phyloP scores from a whole-genome alignment of 208 protist species.

The Entamoeba moshkovskii region DNA sequence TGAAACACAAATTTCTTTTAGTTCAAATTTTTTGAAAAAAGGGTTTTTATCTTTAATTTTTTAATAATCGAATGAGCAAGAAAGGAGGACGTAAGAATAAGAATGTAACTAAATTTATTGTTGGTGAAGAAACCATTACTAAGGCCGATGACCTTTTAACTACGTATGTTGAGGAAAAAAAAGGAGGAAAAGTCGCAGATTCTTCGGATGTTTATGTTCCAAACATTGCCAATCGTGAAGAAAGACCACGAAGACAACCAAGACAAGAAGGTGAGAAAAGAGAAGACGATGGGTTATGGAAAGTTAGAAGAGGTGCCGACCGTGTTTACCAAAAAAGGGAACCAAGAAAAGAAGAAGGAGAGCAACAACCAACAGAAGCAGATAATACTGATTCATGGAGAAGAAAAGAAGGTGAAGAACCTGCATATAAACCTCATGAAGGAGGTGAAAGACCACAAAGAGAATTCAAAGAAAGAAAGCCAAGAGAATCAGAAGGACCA shows the following conservation, averaged over 20 bases:
- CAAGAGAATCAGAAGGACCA: not conserved
- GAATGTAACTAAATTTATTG: not conserved
- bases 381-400: not conserved
- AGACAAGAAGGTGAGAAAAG: not conserved
- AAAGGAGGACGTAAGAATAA: not conserved
- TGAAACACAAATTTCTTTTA: no score
- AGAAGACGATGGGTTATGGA: not conserved
- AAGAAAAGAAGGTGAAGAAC: no score
- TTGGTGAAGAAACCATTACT: not conserved
- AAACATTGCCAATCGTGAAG: not conserved
- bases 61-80: no score
- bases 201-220: not conserved
- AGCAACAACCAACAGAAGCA: not conserved
- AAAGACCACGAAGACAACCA: not conserved
- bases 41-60: no score
- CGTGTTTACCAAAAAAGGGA: not conserved
- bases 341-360: not conserved
- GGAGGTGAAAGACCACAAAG: no score
- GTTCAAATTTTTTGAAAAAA: no score
- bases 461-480: no score
- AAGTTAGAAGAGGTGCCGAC: not conserved
- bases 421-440: no score
- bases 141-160: not conserved
- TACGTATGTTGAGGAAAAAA: not conserved
- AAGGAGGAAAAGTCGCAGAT: not conserved